Evolutionary conservation across 495 filamentous ascomycete species (phyloP).

Genomic region (Monascus purpureus): DNA sequence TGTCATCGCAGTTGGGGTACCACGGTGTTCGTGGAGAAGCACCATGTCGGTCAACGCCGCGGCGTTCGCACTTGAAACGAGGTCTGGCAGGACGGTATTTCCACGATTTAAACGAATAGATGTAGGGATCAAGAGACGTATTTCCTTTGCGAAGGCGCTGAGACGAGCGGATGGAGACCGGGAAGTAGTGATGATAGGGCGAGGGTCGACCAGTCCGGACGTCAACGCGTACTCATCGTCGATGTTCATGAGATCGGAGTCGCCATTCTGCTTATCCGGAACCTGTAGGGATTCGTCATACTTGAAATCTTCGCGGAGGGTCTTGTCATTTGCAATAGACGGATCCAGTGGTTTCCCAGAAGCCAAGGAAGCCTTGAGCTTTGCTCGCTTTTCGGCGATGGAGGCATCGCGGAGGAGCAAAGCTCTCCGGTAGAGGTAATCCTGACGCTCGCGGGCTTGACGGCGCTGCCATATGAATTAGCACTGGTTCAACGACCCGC

Average conservation of each 20-base stretch:
- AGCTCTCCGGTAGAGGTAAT: constrained; percentile 83
- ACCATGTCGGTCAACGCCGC: constrained; percentile 73
- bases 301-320: constrained; percentile 76
- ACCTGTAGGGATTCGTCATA: constrained; percentile 73
- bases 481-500: too few species aligned
- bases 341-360: constrained; percentile 74
- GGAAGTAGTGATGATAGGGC: constrained; percentile 84
- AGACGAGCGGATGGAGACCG: constrained; percentile 76
- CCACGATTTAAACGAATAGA: constrained; percentile 84
- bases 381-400: constrained; percentile 76
- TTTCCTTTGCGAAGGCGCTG: constrained; percentile 86
- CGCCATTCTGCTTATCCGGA: constrained; percentile 38
- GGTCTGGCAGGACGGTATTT: constrained; percentile 71
- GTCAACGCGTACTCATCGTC: constrained; percentile 91
- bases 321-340: constrained; percentile 77
- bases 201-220: constrained; percentile 71
- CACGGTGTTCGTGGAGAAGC: constrained; percentile 86
- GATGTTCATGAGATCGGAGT: constrained; percentile 44
- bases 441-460: constrained; percentile 75
- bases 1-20: constrained; percentile 81
- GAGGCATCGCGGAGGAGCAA: constrained; percentile 80
- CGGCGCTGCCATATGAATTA: constrained; percentile 29
- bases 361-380: constrained; percentile 74
- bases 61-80: constrained; percentile 66
- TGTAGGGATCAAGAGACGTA: constrained; percentile 80